Conservation (phyloP, 345 rosid genomes). For the Pugionium dolabratum region DNA sequence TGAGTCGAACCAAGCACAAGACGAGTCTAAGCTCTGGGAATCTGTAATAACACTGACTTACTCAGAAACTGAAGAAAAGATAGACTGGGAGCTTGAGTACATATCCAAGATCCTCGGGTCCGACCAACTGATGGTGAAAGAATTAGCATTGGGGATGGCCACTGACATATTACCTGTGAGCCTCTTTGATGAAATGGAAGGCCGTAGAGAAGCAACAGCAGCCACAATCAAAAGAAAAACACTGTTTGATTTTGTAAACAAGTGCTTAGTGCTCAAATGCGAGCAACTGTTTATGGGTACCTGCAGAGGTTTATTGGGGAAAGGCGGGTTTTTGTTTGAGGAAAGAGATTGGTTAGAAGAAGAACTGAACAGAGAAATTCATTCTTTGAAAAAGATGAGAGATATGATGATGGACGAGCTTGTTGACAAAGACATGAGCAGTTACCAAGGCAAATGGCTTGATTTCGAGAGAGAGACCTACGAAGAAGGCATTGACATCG, state of each 20-base stretch:
- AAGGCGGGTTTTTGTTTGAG: slow-evolving; percentile 37
- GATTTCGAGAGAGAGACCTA: slow-evolving; percentile 63
- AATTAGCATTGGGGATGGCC: slow-evolving; percentile 48
- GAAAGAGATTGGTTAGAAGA: slow-evolving; percentile 59
- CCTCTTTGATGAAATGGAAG: slow-evolving; percentile 59
- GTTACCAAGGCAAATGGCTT: slow-evolving; percentile 62
- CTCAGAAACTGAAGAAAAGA: slow-evolving; percentile 33
- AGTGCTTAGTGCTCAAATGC: slow-evolving; percentile 48
- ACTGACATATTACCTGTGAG: slow-evolving; percentile 41
- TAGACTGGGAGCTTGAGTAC: slow-evolving; percentile 63
- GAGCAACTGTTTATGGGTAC: slow-evolving; percentile 47
- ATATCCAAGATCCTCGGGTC: slow-evolving; percentile 49
- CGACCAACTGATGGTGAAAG: slow-evolving; percentile 48
- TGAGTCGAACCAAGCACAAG: slow-evolving; percentile 42
- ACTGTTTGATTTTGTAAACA: slow-evolving; percentile 59
- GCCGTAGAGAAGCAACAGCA: slow-evolving; percentile 44
- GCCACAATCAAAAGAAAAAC: slow-evolving; percentile 51
- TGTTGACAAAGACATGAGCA: slow-evolving; percentile 77
- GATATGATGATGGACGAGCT: slow-evolving; percentile 81
- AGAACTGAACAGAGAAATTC: slow-evolving; percentile 59
- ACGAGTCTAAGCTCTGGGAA: slow-evolving; percentile 39
- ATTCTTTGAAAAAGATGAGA: slow-evolving; percentile 54
- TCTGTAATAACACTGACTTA: slow-evolving; percentile 39
- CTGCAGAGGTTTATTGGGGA: slow-evolving; percentile 49
- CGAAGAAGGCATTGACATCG: slow-evolving; percentile 70